Evolutionary conservation across 495 filamentous ascomycete genomes (phyloP).

Genomic region (Penicillium mononematosum): DNA sequence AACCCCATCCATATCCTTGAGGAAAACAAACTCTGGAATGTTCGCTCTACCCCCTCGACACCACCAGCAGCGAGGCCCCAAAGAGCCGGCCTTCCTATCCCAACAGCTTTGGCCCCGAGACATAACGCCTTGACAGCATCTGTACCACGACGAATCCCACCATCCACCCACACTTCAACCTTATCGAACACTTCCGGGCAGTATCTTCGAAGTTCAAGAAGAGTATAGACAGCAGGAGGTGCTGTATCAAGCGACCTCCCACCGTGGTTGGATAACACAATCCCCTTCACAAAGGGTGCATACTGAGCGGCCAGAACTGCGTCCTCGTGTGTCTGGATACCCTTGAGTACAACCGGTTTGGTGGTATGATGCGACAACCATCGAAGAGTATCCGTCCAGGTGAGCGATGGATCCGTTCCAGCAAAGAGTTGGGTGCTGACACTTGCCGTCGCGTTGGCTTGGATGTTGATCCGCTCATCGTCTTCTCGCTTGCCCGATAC

Average conservation of each 20-base stretch:
- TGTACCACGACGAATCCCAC: constrained; percentile 59
- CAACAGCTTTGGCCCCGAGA: constrained; percentile 61
- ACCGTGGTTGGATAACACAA: constrained; percentile 70
- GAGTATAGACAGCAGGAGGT: constrained; percentile 55
- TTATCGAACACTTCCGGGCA: constrained; percentile 53
- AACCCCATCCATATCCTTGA: too few species aligned
- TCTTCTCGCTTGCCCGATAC: constrained; percentile 82
- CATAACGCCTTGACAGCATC: constrained; percentile 69
- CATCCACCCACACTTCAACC: constrained; percentile 66
- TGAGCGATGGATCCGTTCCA: constrained; percentile 63
- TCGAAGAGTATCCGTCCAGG: constrained; percentile 66
- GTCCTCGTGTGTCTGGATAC: constrained; percentile 61
- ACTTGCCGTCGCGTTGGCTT: constrained; percentile 42
- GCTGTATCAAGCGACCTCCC: constrained; percentile 64
- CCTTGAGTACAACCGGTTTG: constrained; percentile 61
- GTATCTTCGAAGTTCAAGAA: constrained; percentile 61
- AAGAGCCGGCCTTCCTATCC: constrained; percentile 51
- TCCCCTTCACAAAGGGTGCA: constrained; percentile 52
- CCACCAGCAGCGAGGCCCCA: constrained; percentile 10
- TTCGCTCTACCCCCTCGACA: constrained; percentile 8
- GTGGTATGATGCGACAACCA: constrained; percentile 65
- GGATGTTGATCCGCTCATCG: constrained; percentile 64
- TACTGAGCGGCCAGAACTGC: constrained; percentile 53
- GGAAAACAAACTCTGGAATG: constrained; percentile 1
- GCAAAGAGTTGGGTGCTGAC: constrained; percentile 54